Evolutionary conservation across 306 rosid genomes (phyloP), one percentile per base, ranked within the genome.

Genomic region (Pyrus pyrifolia): DNA sequence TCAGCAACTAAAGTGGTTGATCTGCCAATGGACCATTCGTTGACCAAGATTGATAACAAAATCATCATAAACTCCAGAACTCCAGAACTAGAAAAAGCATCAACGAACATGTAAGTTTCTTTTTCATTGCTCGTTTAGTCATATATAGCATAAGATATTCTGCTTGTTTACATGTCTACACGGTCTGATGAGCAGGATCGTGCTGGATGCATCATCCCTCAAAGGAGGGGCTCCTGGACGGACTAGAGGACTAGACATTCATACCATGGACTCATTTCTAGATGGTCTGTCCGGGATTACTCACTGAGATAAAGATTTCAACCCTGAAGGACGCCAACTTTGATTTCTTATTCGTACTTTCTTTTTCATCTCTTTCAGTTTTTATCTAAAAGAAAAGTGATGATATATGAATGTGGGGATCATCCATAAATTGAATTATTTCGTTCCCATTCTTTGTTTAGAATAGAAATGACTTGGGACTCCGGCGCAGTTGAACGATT

Each of bases 171-270:
- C 62, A 17, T 53, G 4, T 40, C 35, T 51, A 15, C 67, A 55
- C 74, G 65, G 70, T 53, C 19, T 68, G 69, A 79, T 68, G 69
- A 79, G 40, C 91, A 96, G 98, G 93, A 85, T 92, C 65, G 85
- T 82, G 80, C 68, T 96, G 82, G 97, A 92, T 87, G 82, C 88
- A 67, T 91, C 97, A 23, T 70, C 90, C 2, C 85, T 88, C 45
- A 91, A 87, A 80, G 99, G 93, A 1, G 98, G 99, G 6, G 93
- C 97, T 3, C 97, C 98, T 21, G 96, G 93, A 44, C 93, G 99
- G 81, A 91, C 99, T 5, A 86, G 99, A 88, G 99, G 99, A 21
- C 87, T 96, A 21, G 83, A 89, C 49, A 80, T 83, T 31, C 83
- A 82, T 55, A 77, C 86, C 58, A 80, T 79, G 8, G 78, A 77